Conservation (phyloP, 1,284 basidiomycete species). For the Pseudomicrostroma phylloplanum region DNA sequence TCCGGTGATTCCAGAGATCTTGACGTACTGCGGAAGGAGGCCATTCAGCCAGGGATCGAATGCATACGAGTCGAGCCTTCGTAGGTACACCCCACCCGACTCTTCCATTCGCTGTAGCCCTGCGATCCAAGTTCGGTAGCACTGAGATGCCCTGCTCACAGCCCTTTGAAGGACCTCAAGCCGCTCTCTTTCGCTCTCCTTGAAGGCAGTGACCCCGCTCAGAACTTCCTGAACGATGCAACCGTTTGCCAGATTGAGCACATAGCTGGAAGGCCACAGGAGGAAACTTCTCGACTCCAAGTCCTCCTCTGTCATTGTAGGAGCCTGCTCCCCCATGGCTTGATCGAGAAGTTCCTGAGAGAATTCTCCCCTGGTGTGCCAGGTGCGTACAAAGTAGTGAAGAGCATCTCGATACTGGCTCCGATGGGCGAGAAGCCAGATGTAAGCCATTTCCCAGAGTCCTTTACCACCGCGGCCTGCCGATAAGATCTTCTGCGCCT, state of each 20-base stretch:
- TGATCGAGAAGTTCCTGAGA: neutral
- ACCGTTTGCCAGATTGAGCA: neutral
- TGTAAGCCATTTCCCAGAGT: slow-evolving; percentile 1
- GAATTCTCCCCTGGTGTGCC: neutral
- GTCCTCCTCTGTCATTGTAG: neutral
- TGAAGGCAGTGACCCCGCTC: neutral
- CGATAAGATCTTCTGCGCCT: too few relatives aligned
- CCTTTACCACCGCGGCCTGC: neutral
- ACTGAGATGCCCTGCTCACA: neutral
- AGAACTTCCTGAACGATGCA: neutral
- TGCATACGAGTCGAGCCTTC: neutral
- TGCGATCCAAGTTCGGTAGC: neutral
- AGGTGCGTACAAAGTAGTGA: neutral
- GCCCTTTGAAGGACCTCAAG: neutral
- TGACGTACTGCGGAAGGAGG: neutral
- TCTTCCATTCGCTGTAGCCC: neutral
- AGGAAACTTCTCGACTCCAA: neutral
- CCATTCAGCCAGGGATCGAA: slow-evolving; percentile 2
- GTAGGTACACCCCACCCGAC: neutral
- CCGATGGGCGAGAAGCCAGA: neutral
- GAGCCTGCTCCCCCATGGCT: neutral
- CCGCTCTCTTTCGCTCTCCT: neutral
- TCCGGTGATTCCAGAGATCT: neutral
- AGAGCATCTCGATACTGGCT: neutral
- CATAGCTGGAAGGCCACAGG: neutral